Base-by-base conservation (phyloP, 2,329 filamentous ascomycete species). In the Cladosporium oxysporum region DNA sequence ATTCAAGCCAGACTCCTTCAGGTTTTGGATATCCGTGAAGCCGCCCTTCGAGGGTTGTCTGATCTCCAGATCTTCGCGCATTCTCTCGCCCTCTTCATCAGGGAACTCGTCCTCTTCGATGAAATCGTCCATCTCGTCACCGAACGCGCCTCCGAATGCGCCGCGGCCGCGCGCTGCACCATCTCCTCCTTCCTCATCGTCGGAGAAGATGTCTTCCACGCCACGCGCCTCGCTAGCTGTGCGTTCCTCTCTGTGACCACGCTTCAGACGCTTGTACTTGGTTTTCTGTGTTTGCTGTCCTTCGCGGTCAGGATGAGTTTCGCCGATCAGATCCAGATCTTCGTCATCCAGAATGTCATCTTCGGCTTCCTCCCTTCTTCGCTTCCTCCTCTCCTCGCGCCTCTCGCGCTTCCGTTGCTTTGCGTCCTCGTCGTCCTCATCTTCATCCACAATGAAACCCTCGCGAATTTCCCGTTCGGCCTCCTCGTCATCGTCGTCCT, bases 241-340 rank as follows among this genome's bases (percentile, higher is more conserved):
- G 62, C 87, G 85, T 59, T 92, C 87, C 69, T 92, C 89, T 67
- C 91, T 87, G 70, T 94, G 92, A 64, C 95, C 94, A 70, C 92
- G 91, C 83, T 98, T 99, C 64, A 99, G 87, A 49, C 95, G 91
- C 80, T 99, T 99, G 84, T 96, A 96, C 77, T 97, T 96, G 71
- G 90, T 90, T 85, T 94, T 88, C 69, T 88, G 80, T 57, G 88
- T 83, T 33, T 88, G 82, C 72, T 88, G 88, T 23, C 87, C 86
- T 73, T 90, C 86, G 76, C 87, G 87, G 69, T 89, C 90, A 1
- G 89, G 89, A 70, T 89, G 88, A 70, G 89, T 88, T 76, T 96
- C 91, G 61, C 93, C 93, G 72, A 99, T 97, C 65, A 99, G 84
- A 76, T 98, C 95, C 66, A 99, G 80, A 83, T 99, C 95, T 77